Base-by-base conservation (phyloP, 2,329 filamentous ascomycete genomes). In the Trichophyton simii region DNA sequence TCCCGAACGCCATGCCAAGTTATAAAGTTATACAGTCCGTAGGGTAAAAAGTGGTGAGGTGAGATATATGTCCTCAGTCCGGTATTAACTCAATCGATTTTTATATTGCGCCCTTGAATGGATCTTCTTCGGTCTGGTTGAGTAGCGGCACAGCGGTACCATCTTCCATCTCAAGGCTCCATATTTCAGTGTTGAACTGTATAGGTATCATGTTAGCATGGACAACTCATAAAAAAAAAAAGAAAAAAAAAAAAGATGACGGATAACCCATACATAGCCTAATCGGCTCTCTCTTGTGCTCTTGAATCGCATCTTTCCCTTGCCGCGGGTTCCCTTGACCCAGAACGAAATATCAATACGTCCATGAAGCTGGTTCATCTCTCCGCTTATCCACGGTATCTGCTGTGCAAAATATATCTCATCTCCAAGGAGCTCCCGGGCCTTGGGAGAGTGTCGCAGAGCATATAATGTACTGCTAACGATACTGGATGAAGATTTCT, bases 361-460 rank as follows among this genome's bases (percentile, higher is more conserved):
- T 25, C 94, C 94, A 75, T 92, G 90, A 72, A 97, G 76, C 79
- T 96, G 92, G 77, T 96, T 95, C 82, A 99, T 88, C 78, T 90
- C 85, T 64, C 89, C 89, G 68, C 82, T 79, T 69, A 94, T 91
- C 88, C 88, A 92, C 52, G 89, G 89, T 71, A 92, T 87, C 74
- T 87, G 82, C 71, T 83, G 80, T 67, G 83, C 81, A 75, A 91
- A 92, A 75, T 90, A 90, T 70, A 94, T 87, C 76, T 92, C 86
- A 74, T 96, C 89, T 65, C 94, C 94, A 31, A 99, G 82, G 54
- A 87, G 77, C 62, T 85, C 85, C 69, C 91, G 85, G 54, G 91
- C 94, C 63, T 79, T 77, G 2, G 83, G 77, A 62, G 87, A 90
- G 2, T 89, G 95, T 65, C 94, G 88, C 65, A 99, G 82, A 0